Evolutionary conservation across 768 basidiomycete species (phyloP), one percentile per base, ranked within the genome.

Genomic region (Tephrocybe sp.): DNA sequence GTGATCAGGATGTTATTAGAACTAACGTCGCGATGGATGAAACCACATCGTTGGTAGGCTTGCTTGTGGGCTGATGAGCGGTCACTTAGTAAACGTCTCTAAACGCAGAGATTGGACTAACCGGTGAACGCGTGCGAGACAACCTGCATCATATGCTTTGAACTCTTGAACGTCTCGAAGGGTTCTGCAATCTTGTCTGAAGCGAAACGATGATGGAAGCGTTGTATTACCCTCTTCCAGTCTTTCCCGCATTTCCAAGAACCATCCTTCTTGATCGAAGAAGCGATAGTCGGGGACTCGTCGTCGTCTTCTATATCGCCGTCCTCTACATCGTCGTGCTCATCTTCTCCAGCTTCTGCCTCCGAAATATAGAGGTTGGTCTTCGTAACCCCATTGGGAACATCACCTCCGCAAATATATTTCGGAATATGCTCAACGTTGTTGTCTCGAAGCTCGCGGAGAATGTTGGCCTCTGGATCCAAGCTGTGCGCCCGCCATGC

Each of bases 341-440:
- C 13, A 13, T 6, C n/a, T 22, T 22, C 43, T 9, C 24, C 7
- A 37, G 15, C 25, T n/a, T 21, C 9, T 15, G 32, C 24, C 1
- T 22, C 15, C 1, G 43, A 30, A n/a, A 30, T 31, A n/a, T 44
- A 49, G 1, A 45, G 44, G 7, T 60, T 39, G 1, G 60, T 60
- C 13, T 16, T 7, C 1, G 65, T 65, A 3, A 16, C 27, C 9
- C 61, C 59, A 9, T 13, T 51, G 32, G 11, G 8, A 19, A 72
- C 31, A 45, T 74, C 69, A 21, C 60, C 64, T 1, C 65, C 70
- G 25, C 58, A 61, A 8, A 64, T 28, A 16, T 67, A 43, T 16
- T 30, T 37, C 0, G 69, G 65, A 22, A 72, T 51, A 22, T 64
- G 27, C 15, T 44, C 27, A 19, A 68, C 58, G 2, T 43, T 25